Conservation (phyloP, 306 rosid species). For the Dalbergia cochinchinensis region DNA sequence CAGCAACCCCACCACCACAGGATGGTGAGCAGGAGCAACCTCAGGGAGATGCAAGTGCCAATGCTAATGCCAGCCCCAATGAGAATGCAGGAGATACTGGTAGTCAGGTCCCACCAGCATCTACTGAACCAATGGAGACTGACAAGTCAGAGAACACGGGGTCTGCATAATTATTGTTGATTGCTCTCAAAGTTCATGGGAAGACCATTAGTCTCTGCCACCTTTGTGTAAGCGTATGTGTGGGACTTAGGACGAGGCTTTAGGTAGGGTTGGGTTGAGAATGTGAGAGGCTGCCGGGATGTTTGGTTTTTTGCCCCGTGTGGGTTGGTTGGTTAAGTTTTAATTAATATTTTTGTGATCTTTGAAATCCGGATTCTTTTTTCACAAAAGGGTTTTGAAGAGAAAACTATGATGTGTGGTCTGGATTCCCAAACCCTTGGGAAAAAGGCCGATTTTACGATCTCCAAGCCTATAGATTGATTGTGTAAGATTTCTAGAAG, state of each 20-base stretch:
- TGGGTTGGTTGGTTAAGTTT: constrained; percentile 45
- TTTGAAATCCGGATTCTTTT: constrained; percentile 57
- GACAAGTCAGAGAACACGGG: constrained; percentile 69
- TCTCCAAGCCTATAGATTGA: background rate
- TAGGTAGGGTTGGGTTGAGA: constrained; percentile 28
- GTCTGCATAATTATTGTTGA: constrained; percentile 52
- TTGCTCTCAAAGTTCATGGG: constrained; percentile 37
- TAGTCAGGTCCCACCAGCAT: constrained; percentile 60
- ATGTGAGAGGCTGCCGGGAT: constrained; percentile 19
- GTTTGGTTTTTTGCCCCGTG: constrained; percentile 35
- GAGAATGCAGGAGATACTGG: constrained; percentile 52
- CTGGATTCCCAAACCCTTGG: constrained; percentile 36
- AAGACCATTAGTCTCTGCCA: constrained; percentile 21
- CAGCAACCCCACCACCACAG: constrained; percentile 59
- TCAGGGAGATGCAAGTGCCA: constrained; percentile 8
- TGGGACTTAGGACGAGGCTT: constrained; percentile 29
- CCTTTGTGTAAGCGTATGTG: constrained; percentile 38
- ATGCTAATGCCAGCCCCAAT: constrained; percentile 27
- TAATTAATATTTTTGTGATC: constrained; percentile 38
- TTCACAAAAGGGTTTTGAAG: constrained; percentile 49
- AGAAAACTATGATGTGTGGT: constrained; percentile 45
- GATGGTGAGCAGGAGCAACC: constrained; percentile 55
- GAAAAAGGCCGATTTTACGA: constrained; percentile 19
- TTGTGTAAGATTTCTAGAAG: too few relatives aligned
- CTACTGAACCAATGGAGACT: constrained; percentile 84